These are phyloP conservation scores for Xerocomellus chrysenteron DNA, from an alignment of 768 basidiomycete genomes.

Conservation along the genomic window DNA sequence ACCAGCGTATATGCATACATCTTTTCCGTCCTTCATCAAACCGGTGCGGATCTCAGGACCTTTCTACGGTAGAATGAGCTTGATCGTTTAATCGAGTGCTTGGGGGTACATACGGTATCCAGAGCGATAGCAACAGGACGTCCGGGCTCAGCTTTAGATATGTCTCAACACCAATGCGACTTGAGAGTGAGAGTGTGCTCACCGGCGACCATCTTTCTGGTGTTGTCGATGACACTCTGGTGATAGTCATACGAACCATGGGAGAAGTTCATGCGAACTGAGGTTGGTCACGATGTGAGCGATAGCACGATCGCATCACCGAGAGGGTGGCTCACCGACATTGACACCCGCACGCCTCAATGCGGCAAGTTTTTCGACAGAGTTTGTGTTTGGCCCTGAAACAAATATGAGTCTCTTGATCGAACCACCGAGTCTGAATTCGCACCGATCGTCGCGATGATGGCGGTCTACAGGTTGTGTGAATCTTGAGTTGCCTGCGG, in stretches of 20 bases:
- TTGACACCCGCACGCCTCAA: constrained; percentile 93
- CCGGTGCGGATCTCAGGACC: constrained; percentile 99
- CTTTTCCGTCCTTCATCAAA: constrained; percentile 79
- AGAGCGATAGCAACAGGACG: constrained; percentile 97
- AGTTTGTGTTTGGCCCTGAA: constrained; percentile 91
- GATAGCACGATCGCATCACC: background rate
- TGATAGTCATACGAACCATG: constrained; percentile 99
- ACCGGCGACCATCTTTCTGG: constrained; percentile 82
- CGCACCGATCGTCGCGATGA: constrained; percentile 97
- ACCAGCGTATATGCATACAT: constrained; percentile 55
- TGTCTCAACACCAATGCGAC: constrained; percentile 3
- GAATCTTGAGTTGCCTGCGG: background rate
- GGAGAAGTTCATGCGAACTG: constrained; percentile 99
- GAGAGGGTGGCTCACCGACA: constrained; percentile 66
- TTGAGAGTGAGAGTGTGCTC: constrained; percentile 19
- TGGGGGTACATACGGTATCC: constrained; percentile 71
- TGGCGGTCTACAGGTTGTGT: constrained; percentile 68
- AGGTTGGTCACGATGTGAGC: constrained; percentile 8
- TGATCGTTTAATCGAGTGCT: background rate
- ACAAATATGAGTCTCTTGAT: constrained; percentile 4
- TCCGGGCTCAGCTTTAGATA: constrained; percentile 52
- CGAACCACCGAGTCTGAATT: constrained; percentile 1
- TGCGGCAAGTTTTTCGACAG: constrained; percentile 80
- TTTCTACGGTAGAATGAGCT: constrained; percentile 58
- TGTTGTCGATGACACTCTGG: constrained; percentile 98